Base-by-base conservation (phyloP, 768 basidiomycete species). In the Hebeloma cylindrosporum region DNA sequence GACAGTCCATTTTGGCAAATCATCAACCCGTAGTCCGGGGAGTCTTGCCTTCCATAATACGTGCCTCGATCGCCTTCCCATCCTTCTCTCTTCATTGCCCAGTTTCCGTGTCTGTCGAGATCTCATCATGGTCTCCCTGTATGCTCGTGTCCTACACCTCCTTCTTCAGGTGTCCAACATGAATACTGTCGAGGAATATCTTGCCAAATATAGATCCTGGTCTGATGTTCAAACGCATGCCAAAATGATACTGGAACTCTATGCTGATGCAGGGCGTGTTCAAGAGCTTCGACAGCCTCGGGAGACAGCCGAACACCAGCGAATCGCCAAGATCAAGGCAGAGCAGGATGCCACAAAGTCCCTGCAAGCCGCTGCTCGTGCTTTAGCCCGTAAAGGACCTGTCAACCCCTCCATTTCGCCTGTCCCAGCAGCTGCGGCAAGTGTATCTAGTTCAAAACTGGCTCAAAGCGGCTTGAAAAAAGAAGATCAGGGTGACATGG, bases 31-130 rank as follows among this genome's bases (percentile, higher is more conserved):
- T 42, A 65, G 66, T 31, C 70, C 70, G 11, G 65, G 59, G 1
- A 64, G 53, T 1, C 60, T 72, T 3, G 31, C 46, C 0, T 71
- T 65, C 36, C 67, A 69, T 46, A 72, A 72, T 51, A 61, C 61
- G 1, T 40, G 54, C 4, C 63, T 72, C 0, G 36, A 64, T 27
- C 60, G 66, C 0, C 55, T 62, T 17, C 71, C 70, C 0, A 70
- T 73, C 17, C 39, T 57, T 1, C 58, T 73, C 11, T 49, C 66
- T 0, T 70, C 69, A 0, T 58, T 66, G 0, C 69, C 70, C 0
- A 54, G 63, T 3, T 65, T 69, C 37, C 63, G 64, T 0, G 58
- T 56, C 5, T 66, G 62, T 43, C 67, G 34, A 5, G 67, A 70
- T 33, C 58, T 71, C 0, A 52, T 69, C 4, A 63, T 69, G 40